Evolutionary conservation across 768 basidiomycete species (phyloP).

Genomic region (Gyrodon lividus): DNA sequence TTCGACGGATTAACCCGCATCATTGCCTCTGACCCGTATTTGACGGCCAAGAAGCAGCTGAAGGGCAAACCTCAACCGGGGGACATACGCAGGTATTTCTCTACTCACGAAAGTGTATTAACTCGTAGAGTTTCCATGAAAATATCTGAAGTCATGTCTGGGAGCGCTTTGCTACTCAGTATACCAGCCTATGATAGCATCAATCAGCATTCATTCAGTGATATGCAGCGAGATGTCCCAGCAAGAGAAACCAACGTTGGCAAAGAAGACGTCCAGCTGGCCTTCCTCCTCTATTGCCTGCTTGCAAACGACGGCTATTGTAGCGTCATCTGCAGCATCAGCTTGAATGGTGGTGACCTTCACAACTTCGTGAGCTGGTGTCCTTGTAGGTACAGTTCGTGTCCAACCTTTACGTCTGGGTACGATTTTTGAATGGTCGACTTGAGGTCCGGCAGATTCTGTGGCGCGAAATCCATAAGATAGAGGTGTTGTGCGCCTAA

Average conservation of each 20-base stretch:
- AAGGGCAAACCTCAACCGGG: constrained; percentile 1
- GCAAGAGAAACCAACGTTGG: constrained; percentile 60
- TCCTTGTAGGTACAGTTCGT: background rate
- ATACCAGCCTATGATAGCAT: constrained; percentile 60
- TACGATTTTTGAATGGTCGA: constrained; percentile 64
- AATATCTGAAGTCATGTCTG: constrained; percentile 54
- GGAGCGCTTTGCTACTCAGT: constrained; percentile 42
- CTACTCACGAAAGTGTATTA: constrained; percentile 61
- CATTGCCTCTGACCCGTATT: constrained; percentile 86
- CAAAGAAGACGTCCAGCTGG: constrained; percentile 90
- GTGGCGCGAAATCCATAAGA: constrained; percentile 66
- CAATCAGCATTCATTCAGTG: constrained; percentile 10
- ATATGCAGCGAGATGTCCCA: background rate
- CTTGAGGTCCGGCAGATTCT: constrained; percentile 70
- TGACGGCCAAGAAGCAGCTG: constrained; percentile 88
- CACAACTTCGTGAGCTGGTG: constrained; percentile 10
- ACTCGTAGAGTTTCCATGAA: constrained; percentile 80
- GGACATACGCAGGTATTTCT: constrained; percentile 2
- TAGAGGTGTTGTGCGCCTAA: constrained; percentile 77
- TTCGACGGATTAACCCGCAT: constrained; percentile 56
- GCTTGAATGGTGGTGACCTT: constrained; percentile 78
- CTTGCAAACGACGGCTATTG: constrained; percentile 67
- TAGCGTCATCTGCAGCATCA: constrained; percentile 79
- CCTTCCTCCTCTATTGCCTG: constrained; percentile 80
- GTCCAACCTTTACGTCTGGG: constrained; percentile 71